Percentiles rank a stretch among this genome's conserved stretches.
Conservation (phyloP, 2,329 filamentous ascomycete genomes). For the Leptographium wingfieldii region DNA sequence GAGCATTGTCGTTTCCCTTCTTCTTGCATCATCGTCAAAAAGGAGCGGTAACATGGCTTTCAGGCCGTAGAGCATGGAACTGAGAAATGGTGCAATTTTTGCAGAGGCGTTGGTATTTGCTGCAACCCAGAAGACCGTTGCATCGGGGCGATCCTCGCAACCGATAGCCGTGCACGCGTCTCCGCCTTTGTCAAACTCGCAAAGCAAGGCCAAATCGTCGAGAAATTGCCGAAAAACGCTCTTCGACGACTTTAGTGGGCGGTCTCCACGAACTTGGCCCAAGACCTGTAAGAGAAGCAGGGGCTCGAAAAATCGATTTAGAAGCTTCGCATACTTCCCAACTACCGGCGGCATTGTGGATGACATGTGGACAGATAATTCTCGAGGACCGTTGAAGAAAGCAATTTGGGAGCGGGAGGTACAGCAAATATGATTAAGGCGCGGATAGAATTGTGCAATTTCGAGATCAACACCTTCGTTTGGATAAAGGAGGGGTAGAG, state of each 20-base stretch:
- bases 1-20: background rate
- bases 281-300: conserved; percentile 21
- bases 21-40: background rate
- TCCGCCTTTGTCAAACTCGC: conserved; percentile 33
- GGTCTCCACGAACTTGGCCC: conserved; percentile 19
- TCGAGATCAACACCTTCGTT: too few relatives aligned
- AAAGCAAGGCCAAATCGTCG: conserved; percentile 29
- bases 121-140: conserved; percentile 30
- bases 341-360: too few relatives aligned
- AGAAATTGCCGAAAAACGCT: conserved; percentile 19
- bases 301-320: conserved; percentile 25
- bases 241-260: conserved; percentile 8
- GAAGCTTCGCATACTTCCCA: conserved; percentile 15
- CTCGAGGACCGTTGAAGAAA: too few relatives aligned
- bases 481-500: too few relatives aligned
- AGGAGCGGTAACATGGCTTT: background rate
- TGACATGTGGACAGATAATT: too few relatives aligned
- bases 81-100: conserved; percentile 20
- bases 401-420: too few relatives aligned
- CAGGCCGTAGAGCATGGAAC: conserved; percentile 13
- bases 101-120: conserved; percentile 20
- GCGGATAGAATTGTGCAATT: too few relatives aligned
- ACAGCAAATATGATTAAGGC: too few relatives aligned
- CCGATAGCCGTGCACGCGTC: conserved; percentile 30
- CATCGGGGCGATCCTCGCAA: conserved; percentile 20